Evolutionary conservation across 2,329 filamentous ascomycete genomes (phyloP).

Genomic region (Volutella citrinella): DNA sequence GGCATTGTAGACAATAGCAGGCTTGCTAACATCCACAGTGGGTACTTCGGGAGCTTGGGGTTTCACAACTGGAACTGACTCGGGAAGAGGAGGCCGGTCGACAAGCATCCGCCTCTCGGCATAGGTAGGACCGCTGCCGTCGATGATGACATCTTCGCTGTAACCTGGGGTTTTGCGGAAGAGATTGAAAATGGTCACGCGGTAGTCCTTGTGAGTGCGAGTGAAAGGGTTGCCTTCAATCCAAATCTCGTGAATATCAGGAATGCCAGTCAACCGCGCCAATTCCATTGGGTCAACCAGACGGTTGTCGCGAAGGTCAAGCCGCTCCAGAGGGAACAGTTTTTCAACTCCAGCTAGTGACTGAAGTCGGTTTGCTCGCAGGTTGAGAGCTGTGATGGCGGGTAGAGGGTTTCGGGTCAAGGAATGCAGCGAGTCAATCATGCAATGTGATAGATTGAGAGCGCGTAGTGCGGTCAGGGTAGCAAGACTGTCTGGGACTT

Average conservation of each 20-base stretch:
- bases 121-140: slow-evolving; percentile 78
- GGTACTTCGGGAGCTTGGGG: slow-evolving; percentile 61
- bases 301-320: slow-evolving; percentile 88
- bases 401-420: slow-evolving; percentile 82
- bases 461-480: slow-evolving; percentile 84
- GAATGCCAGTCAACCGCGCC: slow-evolving; percentile 83
- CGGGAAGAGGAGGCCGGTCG: slow-evolving; percentile 74
- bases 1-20: slow-evolving; percentile 54
- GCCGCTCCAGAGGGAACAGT: slow-evolving; percentile 79
- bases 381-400: slow-evolving; percentile 88
- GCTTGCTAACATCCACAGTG: slow-evolving; percentile 65
- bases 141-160: slow-evolving; percentile 85
- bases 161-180: slow-evolving; percentile 90
- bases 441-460: slow-evolving; percentile 91
- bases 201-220: slow-evolving; percentile 79
- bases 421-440: slow-evolving; percentile 93
- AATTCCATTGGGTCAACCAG: slow-evolving; percentile 89
- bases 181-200: slow-evolving; percentile 90
- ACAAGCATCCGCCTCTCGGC: slow-evolving; percentile 80
- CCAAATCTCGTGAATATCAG: slow-evolving; percentile 89
- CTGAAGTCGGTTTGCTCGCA: slow-evolving; percentile 81
- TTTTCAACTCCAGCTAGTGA: slow-evolving; percentile 90
- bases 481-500: slow-evolving; percentile 88
- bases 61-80: slow-evolving; percentile 75
- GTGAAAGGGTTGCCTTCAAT: slow-evolving; percentile 90